Base-by-base conservation (phyloP, 495 filamentous ascomycete genomes). In the Stereocaulon alpinum region DNA sequence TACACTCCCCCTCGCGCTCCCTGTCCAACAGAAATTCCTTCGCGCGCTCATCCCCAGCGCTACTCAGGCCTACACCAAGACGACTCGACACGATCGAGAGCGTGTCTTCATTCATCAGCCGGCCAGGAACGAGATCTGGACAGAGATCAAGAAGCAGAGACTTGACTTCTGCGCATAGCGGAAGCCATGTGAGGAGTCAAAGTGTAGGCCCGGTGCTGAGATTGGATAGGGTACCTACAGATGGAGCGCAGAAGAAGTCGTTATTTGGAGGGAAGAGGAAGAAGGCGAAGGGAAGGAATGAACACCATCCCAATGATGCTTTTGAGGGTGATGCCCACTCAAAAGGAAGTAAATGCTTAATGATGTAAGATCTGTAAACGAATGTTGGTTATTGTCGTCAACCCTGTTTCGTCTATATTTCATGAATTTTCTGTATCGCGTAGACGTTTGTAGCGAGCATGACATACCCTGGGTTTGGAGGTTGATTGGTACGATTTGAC, bases 11-110 rank as follows among this genome's bases (percentile, higher is more conserved):
- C 15, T 55, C 56, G 43, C 32, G n/a, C 17, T 62, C 30, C 30
- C 32, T 42, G 14, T 60, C 55, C 42, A n/a, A 24, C 10, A 55
- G 60, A 4, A 60, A 54, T n/a, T 57, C 64, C 15, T 60, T 59
- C 27, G 34, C 64, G 17, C 62, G 62, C 54, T 67, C 64, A 32
- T 60, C 63, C 27, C 68, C 62, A 15, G 56, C 60, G 32, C 64
- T 69, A 6, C 68, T 76, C 20, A 74, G 77, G 11, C 78, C 80
- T 20, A 67, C 73, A 0, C 73, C 74, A 43, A 66, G 71, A 47
- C 71, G 76, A 14, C 67, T 81, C 6, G 76, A 81, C 44, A 77
- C 73, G 1, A 77, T 81, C 27, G 76, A 77, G 9, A 76, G 72
- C 56, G 67, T 67, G 27, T 58, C 63, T 7, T 71, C 71, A 18